Evolutionary conservation across 2,329 filamentous ascomycete species (phyloP).

Genomic region (Epichloe coenophiala): DNA sequence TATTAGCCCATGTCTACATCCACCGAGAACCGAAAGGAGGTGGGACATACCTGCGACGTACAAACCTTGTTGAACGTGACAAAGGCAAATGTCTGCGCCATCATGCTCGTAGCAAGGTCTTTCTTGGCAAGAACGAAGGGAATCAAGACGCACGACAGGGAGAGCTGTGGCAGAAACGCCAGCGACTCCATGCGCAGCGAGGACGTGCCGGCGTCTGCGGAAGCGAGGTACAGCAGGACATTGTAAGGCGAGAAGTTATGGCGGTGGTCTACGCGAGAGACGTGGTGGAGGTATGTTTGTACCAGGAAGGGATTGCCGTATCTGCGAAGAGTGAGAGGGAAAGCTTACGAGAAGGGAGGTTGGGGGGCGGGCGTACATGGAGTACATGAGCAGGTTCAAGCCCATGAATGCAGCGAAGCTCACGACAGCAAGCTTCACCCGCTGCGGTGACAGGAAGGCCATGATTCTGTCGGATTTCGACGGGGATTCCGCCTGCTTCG

Average conservation of each 20-base stretch:
- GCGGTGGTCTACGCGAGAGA: constrained; percentile 85
- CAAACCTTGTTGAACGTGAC: constrained; percentile 98
- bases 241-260: constrained; percentile 99
- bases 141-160: constrained; percentile 65
- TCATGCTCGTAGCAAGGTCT: constrained; percentile 70
- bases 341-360: not conserved
- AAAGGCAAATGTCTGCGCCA: constrained; percentile 93
- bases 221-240: constrained; percentile 74
- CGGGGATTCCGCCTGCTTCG: not conserved
- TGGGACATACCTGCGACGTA: constrained; percentile 69
- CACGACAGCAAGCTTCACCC: constrained; percentile 44
- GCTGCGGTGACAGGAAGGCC: constrained; percentile 36
- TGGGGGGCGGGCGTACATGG: constrained; percentile 30
- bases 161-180: constrained; percentile 78
- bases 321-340: constrained; percentile 22
- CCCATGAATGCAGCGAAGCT: constrained; percentile 61
- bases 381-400: constrained; percentile 71
- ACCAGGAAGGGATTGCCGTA: constrained; percentile 73
- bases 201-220: constrained; percentile 38
- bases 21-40: too few relatives aligned
- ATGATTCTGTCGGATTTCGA: constrained; percentile 14
- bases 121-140: constrained; percentile 66
- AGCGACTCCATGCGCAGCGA: constrained; percentile 53
- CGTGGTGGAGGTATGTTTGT: constrained; percentile 87
- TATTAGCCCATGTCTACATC: too few relatives aligned